Evolutionary conservation across 345 rosid species (phyloP).

Genomic region (Aquilaria malaccensis): DNA sequence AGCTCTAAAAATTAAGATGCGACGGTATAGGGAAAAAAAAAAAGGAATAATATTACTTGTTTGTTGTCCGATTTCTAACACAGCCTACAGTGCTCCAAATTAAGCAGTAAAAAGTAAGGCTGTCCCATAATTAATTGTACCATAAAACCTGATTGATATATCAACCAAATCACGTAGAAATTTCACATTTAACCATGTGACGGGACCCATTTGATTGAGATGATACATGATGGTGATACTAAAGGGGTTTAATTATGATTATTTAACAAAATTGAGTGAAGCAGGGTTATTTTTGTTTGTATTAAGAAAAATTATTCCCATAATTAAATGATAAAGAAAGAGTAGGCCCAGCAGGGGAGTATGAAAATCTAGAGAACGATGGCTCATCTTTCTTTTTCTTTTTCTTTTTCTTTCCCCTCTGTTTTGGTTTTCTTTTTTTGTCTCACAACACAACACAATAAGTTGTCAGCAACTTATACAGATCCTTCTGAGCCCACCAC

Average conservation of each 20-base stretch:
- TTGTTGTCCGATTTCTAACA: too few species aligned
- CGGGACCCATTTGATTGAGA: slow-evolving; percentile 22
- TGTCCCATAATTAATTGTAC: too few species aligned
- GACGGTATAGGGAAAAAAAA: too few species aligned
- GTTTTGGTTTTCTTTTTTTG: neutral
- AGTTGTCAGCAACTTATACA: slow-evolving; percentile 47
- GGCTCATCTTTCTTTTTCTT: neutral
- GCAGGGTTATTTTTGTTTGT: slow-evolving; percentile 12
- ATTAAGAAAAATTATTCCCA: slow-evolving; percentile 12
- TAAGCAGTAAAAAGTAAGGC: too few species aligned
- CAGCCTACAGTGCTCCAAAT: too few species aligned
- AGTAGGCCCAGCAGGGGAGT: slow-evolving; percentile 10
- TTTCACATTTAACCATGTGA: neutral
- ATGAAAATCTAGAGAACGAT: slow-evolving; percentile 31
- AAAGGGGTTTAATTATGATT: too few species aligned
- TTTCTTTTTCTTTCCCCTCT: slow-evolving; percentile 5
- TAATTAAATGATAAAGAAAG: neutral
- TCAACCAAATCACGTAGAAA: too few species aligned
- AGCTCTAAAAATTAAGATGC: too few species aligned
- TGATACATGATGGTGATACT: slow-evolving; percentile 1
- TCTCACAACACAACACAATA: slow-evolving; percentile 7
- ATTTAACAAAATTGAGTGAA: too few species aligned
- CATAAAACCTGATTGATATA: too few species aligned
- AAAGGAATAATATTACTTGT: too few species aligned
- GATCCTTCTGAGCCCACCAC: slow-evolving; percentile 48